Percentiles rank a stretch among this genome's conserved stretches.
Evolutionary conservation across 2,329 filamentous ascomycete genomes (phyloP).

Genomic region (Chalara sp.): DNA sequence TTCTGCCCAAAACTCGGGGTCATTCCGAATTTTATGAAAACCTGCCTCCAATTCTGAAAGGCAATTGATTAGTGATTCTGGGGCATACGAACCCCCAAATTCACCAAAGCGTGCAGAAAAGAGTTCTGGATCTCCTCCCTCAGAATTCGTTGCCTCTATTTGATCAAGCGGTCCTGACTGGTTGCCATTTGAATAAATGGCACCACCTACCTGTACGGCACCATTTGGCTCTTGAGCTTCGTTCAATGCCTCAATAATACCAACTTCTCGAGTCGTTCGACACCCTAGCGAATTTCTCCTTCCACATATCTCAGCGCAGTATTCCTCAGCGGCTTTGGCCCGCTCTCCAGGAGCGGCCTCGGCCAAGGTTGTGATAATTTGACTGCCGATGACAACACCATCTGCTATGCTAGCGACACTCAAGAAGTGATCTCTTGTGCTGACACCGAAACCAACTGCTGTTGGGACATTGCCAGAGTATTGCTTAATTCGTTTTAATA

Average conservation of each 20-base stretch:
- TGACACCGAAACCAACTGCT: constrained; percentile 93
- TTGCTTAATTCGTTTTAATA: constrained; percentile 80
- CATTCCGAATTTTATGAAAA: constrained; percentile 80
- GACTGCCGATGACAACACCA: constrained; percentile 92
- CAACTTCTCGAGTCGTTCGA: constrained; percentile 53
- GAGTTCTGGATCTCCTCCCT: constrained; percentile 37
- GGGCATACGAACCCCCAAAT: constrained; percentile 95
- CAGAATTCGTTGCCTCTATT: constrained; percentile 59
- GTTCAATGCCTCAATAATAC: constrained; percentile 61
- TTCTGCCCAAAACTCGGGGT: constrained; percentile 94
- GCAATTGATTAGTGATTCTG: constrained; percentile 97
- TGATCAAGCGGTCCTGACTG: constrained; percentile 43
- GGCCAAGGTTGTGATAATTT: constrained; percentile 79
- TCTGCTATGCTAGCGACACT: constrained; percentile 80
- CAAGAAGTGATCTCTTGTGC: constrained; percentile 88
- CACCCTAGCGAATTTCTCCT: constrained; percentile 35
- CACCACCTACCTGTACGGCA: constrained; percentile 58
- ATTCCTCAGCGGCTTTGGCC: constrained; percentile 73
- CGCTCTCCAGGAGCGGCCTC: constrained; percentile 60
- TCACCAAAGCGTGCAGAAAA: constrained; percentile 87
- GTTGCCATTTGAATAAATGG: constrained; percentile 41
- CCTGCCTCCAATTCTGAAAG: constrained; percentile 83
- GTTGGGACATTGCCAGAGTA: constrained; percentile 88
- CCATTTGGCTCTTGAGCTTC: constrained; percentile 53
- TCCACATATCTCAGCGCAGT: constrained; percentile 69